These are phyloP conservation scores for Zychaea mexicana DNA, from an alignment of 371 early-diverging fungal species.

Conservation along the genomic window DNA sequence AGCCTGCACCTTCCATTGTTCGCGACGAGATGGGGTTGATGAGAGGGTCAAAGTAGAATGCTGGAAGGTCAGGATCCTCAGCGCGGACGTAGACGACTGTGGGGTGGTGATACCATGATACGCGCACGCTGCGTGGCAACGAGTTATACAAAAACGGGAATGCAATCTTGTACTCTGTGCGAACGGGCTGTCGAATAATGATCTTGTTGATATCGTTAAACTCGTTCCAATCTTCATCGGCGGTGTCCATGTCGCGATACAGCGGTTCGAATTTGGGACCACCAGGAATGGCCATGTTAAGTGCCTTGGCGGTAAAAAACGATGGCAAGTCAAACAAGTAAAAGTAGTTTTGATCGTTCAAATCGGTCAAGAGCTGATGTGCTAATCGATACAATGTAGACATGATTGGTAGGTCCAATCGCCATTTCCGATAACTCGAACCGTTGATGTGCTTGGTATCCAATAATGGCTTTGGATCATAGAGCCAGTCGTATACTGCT, in stretches of 20 bases:
- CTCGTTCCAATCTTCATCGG: conserved; percentile 99
- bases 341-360: conserved; percentile 95
- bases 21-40: conserved; percentile 96
- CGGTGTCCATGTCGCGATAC: conserved; percentile 91
- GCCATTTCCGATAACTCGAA: conserved; percentile 90
- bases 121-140: conserved; percentile 89
- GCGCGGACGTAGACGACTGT: conserved; percentile 85
- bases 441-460: conserved; percentile 91
- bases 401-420: conserved; percentile 92
- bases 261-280: conserved; percentile 99
- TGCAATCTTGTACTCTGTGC: conserved; percentile 98
- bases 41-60: conserved; percentile 96
- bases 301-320: conserved; percentile 96
- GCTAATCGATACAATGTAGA: conserved; percentile 93
- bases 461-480: conserved; percentile 93
- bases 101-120: conserved; percentile 94
- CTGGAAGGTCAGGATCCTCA: conserved; percentile 96
- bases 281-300: conserved; percentile 99
- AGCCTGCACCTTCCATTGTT: conserved; percentile 54
- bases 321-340: conserved; percentile 94
- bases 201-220: conserved; percentile 99
- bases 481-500: conserved; percentile 95
- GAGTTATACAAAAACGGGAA: conserved; percentile 98
- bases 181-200: conserved; percentile 96
- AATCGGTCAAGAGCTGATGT: conserved; percentile 90